Percentiles rank a stretch among this genome's conserved stretches.
These are phyloP conservation scores for Hypocrella siamensis DNA, from an alignment of 2,329 filamentous ascomycete species.

Conservation along the genomic window DNA sequence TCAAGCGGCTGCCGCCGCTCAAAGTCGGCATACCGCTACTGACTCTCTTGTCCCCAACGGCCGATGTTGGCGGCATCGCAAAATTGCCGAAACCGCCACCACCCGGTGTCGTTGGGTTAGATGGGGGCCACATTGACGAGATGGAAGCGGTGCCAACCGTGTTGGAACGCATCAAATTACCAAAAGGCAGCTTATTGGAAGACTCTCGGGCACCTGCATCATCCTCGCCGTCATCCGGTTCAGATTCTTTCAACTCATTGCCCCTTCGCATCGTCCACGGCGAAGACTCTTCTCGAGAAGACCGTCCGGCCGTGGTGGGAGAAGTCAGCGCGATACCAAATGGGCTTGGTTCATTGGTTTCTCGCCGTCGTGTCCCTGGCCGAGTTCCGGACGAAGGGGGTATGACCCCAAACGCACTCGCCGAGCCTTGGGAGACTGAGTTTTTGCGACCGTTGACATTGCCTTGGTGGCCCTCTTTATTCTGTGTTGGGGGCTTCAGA, in stretches of 20 bases:
- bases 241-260: constrained; percentile 36
- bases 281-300: constrained; percentile 44
- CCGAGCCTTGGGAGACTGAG: constrained; percentile 59
- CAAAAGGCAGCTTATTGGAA: constrained; percentile 22
- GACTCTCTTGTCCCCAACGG: constrained; percentile 58
- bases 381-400: constrained; percentile 59
- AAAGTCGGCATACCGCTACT: constrained; percentile 47
- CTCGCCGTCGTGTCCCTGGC: constrained; percentile 64
- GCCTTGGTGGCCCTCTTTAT: constrained; percentile 44
- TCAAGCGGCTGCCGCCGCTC: constrained; percentile 75
- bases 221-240: constrained; percentile 34
- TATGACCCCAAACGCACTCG: constrained; percentile 49
- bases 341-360: constrained; percentile 58
- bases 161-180: constrained; percentile 36
- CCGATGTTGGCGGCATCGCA: constrained; percentile 43
- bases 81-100: constrained; percentile 82
- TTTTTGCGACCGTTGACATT: constrained; percentile 59
- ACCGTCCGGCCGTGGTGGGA: constrained; percentile 42
- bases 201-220: constrained; percentile 13
- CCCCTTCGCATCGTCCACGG: constrained; percentile 42
- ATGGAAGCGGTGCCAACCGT: constrained; percentile 32
- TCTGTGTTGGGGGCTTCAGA: constrained; percentile 70
- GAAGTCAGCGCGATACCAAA: constrained; percentile 40
- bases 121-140: constrained; percentile 24
- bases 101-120: constrained; percentile 45